phyloP scores from a whole-genome alignment of 1,284 basidiomycete species.

The Malassezia globosa region DNA sequence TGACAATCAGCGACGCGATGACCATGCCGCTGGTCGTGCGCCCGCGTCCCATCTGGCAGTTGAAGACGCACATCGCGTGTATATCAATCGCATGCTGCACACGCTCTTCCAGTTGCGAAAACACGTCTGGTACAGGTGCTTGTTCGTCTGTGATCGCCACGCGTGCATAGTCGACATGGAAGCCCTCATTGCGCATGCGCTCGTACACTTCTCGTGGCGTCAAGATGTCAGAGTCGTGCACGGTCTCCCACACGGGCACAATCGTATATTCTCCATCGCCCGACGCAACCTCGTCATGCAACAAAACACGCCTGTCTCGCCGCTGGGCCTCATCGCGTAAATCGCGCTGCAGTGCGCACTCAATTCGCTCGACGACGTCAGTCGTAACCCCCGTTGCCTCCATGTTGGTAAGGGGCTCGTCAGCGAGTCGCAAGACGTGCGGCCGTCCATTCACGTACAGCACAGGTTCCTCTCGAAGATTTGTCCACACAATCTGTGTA shows the following conservation, averaged over 20 bases:
- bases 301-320: slow-evolving; percentile 67
- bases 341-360: slow-evolving; percentile 75
- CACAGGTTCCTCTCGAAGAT: slow-evolving; percentile 43
- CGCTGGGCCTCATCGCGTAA: slow-evolving; percentile 66
- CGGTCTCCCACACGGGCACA: slow-evolving; percentile 64
- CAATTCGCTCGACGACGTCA: slow-evolving; percentile 83
- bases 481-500: slow-evolving; percentile 38
- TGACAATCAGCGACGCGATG: slow-evolving; percentile 40
- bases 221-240: slow-evolving; percentile 74
- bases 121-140: slow-evolving; percentile 44
- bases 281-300: slow-evolving; percentile 89
- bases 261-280: slow-evolving; percentile 69
- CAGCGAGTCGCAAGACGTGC: slow-evolving; percentile 68
- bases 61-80: slow-evolving; percentile 34
- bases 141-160: slow-evolving; percentile 46
- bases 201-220: slow-evolving; percentile 64
- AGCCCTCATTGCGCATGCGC: slow-evolving; percentile 38
- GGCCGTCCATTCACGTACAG: slow-evolving; percentile 61
- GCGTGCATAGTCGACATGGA: slow-evolving; percentile 41
- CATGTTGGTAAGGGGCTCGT: slow-evolving; percentile 49
- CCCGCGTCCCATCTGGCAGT: slow-evolving; percentile 47
- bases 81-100: slow-evolving; percentile 35
- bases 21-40: slow-evolving; percentile 46
- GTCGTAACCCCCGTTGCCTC: slow-evolving; percentile 80
- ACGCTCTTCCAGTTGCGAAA: slow-evolving; percentile 39